These are phyloP conservation scores for Backusella parvicylindrica DNA, from an alignment of 192 early-diverging fungal genomes.

Conservation along the genomic window DNA sequence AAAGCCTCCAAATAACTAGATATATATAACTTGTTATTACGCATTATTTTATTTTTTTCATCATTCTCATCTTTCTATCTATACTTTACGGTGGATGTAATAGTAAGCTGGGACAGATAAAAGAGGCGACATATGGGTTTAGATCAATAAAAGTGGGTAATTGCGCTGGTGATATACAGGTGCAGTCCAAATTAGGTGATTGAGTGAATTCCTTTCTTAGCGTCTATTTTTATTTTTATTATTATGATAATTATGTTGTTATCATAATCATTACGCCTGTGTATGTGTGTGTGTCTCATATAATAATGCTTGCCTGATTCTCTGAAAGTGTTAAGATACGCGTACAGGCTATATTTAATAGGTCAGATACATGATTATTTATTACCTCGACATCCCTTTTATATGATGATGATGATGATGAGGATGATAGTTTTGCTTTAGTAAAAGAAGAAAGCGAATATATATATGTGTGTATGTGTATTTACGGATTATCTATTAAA, in stretches of 20 bases:
- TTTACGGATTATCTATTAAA: conserved; percentile 16
- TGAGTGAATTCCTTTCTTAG: not conserved
- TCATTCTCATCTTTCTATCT: too few species aligned
- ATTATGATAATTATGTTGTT: not conserved
- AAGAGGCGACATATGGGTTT: not conserved
- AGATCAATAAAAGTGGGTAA: not conserved
- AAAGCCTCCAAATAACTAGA: conserved; percentile 12
- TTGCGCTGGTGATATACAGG: not conserved
- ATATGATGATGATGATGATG: too few species aligned
- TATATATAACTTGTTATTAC: too few species aligned
- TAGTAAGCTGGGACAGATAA: conserved; percentile 1
- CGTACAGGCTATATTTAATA: not conserved
- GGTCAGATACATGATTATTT: not conserved
- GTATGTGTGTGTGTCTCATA: too few species aligned
- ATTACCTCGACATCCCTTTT: not conserved
- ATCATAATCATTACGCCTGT: too few species aligned
- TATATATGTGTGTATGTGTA: not conserved
- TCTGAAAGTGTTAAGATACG: conserved; percentile 12
- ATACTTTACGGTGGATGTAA: not conserved
- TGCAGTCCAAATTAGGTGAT: not conserved
- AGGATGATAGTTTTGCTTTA: too few species aligned
- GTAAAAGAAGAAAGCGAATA: not conserved
- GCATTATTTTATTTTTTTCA: too few species aligned
- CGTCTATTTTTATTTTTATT: not conserved
- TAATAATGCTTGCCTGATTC: conserved; percentile 3